These are phyloP conservation scores for Poa pratensis DNA, from an alignment of 176 grass and related monocot species.

Conservation along the genomic window DNA sequence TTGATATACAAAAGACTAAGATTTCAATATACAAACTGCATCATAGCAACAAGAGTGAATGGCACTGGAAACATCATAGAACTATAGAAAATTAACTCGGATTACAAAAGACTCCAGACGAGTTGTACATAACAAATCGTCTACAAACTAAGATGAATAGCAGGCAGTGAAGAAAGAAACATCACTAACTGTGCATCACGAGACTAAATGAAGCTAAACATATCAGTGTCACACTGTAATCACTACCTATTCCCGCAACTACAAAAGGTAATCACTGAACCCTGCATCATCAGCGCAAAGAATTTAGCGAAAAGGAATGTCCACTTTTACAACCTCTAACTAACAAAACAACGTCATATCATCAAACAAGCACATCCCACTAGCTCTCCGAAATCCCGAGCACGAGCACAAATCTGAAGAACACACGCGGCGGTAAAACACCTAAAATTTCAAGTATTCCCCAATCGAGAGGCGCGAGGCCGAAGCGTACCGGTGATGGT, in stretches of 20 bases:
- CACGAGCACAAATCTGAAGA: neutral
- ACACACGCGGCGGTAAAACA: neutral
- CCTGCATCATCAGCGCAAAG: neutral
- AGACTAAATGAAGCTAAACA: neutral
- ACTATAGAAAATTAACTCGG: neutral
- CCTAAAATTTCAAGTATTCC: constrained; percentile 1
- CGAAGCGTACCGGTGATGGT: constrained; percentile 75
- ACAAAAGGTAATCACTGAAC: neutral
- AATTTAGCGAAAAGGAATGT: neutral
- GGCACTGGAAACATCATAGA: neutral
- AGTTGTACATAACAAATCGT: neutral
- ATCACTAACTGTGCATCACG: neutral
- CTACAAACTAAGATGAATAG: no score
- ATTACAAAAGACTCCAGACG: neutral
- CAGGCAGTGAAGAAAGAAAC: neutral
- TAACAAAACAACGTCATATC: neutral
- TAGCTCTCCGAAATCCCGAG: neutral
- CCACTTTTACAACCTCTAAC: neutral
- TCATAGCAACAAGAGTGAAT: neutral
- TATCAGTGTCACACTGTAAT: neutral
- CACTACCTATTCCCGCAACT: neutral
- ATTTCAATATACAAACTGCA: neutral
- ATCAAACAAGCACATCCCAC: neutral
- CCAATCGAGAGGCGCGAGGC: neutral
- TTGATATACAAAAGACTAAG: neutral